Evolutionary conservation across 176 grass and related monocot species (phyloP).

Genomic region (Metroxylon sagu): DNA sequence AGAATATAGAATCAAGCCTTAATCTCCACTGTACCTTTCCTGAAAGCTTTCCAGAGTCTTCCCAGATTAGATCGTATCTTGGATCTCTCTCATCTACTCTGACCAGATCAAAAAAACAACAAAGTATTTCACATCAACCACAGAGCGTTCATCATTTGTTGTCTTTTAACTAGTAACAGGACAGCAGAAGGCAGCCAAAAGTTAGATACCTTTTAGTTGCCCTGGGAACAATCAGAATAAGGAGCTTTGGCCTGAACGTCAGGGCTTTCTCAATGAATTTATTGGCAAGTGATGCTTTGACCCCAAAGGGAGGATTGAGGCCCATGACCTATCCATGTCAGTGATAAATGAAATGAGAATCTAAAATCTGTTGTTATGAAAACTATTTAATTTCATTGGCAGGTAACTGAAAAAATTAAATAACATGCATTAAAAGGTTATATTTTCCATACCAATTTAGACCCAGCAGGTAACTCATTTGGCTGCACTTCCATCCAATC

Average conservation of each 20-base stretch:
- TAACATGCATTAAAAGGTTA: no score
- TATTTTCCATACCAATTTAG: constrained; percentile 46
- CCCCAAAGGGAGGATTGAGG: constrained; percentile 95
- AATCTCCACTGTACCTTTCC: constrained; percentile 55
- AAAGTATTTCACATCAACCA: neutral
- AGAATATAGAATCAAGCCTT: neutral
- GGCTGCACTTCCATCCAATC: constrained; percentile 80
- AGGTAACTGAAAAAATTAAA: no score
- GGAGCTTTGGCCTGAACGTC: constrained; percentile 71
- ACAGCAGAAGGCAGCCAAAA: constrained; percentile 1
- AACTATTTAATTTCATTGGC: no score
- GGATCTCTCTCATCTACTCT: constrained; percentile 63
- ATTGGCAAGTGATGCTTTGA: constrained; percentile 80
- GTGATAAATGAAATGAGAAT: no score
- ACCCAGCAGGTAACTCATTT: constrained; percentile 62
- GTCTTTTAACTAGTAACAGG: neutral
- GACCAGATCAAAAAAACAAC: constrained; percentile 9
- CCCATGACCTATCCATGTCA: constrained; percentile 65
- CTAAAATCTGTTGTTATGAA: no score
- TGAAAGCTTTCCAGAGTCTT: constrained; percentile 50
- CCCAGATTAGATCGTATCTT: constrained; percentile 86
- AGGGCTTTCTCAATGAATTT: constrained; percentile 94
- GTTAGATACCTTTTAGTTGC: constrained; percentile 66
- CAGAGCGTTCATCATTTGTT: no score
- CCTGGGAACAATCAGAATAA: constrained; percentile 91